Conservation (phyloP, 108 stramenopile species). For the Poteriospumella lacustris region DNA sequence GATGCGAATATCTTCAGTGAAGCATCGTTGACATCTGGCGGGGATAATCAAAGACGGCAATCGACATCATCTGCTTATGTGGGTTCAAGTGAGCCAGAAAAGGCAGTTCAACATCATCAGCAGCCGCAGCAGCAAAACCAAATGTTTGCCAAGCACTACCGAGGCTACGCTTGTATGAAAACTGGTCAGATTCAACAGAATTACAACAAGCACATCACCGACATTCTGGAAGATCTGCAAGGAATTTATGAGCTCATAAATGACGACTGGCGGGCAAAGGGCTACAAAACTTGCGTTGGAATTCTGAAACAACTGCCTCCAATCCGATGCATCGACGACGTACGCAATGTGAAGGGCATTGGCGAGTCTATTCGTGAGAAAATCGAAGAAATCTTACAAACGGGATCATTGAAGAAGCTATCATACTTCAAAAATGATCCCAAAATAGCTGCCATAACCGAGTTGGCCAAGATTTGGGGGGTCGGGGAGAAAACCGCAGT, state of each 20-base stretch:
- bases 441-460: neutral
- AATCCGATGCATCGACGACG: neutral
- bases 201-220: neutral
- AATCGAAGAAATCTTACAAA: neutral
- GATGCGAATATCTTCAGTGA: no score
- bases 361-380: neutral
- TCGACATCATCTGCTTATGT: no score
- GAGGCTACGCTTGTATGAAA: conserved; percentile 14
- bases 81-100: no score
- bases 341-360: neutral
- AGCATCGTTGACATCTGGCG: no score
- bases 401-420: neutral
- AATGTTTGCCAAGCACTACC: no score
- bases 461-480: conserved; percentile 24
- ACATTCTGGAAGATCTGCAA: neutral
- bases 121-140: no score
- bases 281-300: neutral
- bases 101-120: no score
- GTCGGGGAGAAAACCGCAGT: conserved; percentile 21
- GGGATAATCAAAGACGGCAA: no score
- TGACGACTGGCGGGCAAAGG: neutral
- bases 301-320: neutral
- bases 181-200: neutral
- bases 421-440: neutral
- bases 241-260: neutral